These are phyloP conservation scores for Ceratobasidium sp. DNA, from an alignment of 1,284 basidiomycete species.

Conservation along the genomic window DNA sequence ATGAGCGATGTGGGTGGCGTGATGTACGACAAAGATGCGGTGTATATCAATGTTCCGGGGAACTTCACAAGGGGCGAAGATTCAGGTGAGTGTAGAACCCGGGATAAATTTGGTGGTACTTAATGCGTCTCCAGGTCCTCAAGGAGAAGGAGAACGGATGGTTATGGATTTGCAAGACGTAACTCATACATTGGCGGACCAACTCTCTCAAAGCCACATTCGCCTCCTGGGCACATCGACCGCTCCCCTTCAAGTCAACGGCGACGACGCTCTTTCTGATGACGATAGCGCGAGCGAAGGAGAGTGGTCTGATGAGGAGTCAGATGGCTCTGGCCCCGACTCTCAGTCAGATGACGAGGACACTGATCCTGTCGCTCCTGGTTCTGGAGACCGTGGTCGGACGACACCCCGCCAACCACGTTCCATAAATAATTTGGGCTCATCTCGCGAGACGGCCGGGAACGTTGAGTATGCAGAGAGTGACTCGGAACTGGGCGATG, in stretches of 20 bases:
- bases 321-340: conserved; percentile 42
- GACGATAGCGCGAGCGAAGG: conserved; percentile 49
- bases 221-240: conserved; percentile 85
- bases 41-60: conserved; percentile 97
- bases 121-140: conserved; percentile 56
- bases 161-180: conserved; percentile 96
- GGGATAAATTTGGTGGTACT: background rate
- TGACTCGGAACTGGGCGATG: conserved; percentile 73
- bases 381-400: conserved; percentile 42
- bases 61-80: conserved; percentile 79
- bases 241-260: conserved; percentile 56
- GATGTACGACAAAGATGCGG: conserved; percentile 98
- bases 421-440: conserved; percentile 46
- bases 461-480: conserved; percentile 77
- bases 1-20: conserved; percentile 99
- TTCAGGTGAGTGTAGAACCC: conserved; percentile 53
- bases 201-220: conserved; percentile 81
- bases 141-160: conserved; percentile 96
- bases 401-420: conserved; percentile 47
- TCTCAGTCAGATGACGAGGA: conserved; percentile 42
- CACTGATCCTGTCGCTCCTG: conserved; percentile 45
- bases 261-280: conserved; percentile 38
- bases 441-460: conserved; percentile 48
- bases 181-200: conserved; percentile 80
- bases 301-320: conserved; percentile 44